Evolutionary conservation across 805 yeast genomes (phyloP).

Genomic region (Saccharomycopsis malanga): DNA sequence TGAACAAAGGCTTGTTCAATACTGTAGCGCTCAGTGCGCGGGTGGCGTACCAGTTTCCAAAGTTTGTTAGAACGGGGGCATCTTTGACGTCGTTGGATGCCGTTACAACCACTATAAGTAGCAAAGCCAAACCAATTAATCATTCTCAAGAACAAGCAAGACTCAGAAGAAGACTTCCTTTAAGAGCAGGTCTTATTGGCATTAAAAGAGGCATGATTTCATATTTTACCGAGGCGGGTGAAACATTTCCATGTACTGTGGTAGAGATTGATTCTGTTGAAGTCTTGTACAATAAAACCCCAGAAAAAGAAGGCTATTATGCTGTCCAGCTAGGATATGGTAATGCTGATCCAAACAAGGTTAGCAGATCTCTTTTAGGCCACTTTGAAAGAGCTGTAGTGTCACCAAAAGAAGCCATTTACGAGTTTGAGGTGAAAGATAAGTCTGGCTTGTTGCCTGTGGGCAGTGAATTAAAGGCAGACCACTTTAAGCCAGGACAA

Average conservation of each 20-base stretch:
- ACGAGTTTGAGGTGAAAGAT: conserved; percentile 74
- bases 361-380: conserved; percentile 60
- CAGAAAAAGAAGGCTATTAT: conserved; percentile 67
- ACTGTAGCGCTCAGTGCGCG: not conserved
- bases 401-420: conserved; percentile 69
- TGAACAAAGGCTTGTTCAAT: too few relatives aligned
- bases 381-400: conserved; percentile 74
- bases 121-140: conserved; percentile 26
- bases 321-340: conserved; percentile 89
- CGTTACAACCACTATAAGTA: conserved; percentile 17
- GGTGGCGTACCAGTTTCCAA: conserved; percentile 23
- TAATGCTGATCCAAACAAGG: conserved; percentile 52
- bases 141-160: conserved; percentile 67
- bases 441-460: conserved; percentile 59
- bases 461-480: conserved; percentile 76
- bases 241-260: conserved; percentile 75
- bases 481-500: conserved; percentile 79
- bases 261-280: conserved; percentile 84
- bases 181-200: conserved; percentile 80
- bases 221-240: conserved; percentile 66
- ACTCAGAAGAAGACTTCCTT: conserved; percentile 61
- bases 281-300: conserved; percentile 66
- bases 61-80: conserved; percentile 30
- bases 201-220: conserved; percentile 87
- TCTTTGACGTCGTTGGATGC: conserved; percentile 33